These are phyloP conservation scores for Rhodotorula sp. DNA, from an alignment of 1,284 basidiomycete genomes.

Conservation along the genomic window DNA sequence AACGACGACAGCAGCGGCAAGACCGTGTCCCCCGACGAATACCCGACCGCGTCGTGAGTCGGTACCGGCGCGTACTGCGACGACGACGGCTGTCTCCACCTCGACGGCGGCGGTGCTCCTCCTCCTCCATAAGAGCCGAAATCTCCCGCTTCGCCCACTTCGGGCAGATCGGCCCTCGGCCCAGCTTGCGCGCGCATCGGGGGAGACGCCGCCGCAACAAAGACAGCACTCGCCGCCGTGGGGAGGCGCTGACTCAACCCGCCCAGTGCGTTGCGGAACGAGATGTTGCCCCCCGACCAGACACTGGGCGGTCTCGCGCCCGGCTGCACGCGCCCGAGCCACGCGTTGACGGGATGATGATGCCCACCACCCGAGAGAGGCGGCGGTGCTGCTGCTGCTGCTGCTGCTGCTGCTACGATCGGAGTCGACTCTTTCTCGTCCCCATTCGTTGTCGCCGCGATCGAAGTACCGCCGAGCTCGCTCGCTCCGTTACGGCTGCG, in stretches of 20 bases:
- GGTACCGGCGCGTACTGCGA: not conserved
- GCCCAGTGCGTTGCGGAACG: not conserved
- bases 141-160: not conserved
- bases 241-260: not conserved
- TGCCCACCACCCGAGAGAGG: too few species aligned
- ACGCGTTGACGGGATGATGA: conserved; percentile 1
- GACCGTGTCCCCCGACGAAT: not conserved
- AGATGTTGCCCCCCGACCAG: not conserved
- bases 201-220: not conserved
- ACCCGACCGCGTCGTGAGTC: not conserved
- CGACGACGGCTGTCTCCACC: not conserved
- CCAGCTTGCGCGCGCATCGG: not conserved
- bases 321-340: conserved; percentile 1
- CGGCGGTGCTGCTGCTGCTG: not conserved
- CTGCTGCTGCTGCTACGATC: not conserved
- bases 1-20: not conserved
- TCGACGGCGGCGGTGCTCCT: not conserved
- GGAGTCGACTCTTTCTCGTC: not conserved
- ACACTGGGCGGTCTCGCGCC: conserved; percentile 1
- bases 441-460: too few species aligned
- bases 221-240: not conserved
- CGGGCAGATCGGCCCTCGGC: not conserved
- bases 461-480: not conserved
- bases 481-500: not conserved
- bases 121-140: not conserved